Conservation (phyloP, 1,284 basidiomycete species). For the Trichosporon sp. region DNA sequence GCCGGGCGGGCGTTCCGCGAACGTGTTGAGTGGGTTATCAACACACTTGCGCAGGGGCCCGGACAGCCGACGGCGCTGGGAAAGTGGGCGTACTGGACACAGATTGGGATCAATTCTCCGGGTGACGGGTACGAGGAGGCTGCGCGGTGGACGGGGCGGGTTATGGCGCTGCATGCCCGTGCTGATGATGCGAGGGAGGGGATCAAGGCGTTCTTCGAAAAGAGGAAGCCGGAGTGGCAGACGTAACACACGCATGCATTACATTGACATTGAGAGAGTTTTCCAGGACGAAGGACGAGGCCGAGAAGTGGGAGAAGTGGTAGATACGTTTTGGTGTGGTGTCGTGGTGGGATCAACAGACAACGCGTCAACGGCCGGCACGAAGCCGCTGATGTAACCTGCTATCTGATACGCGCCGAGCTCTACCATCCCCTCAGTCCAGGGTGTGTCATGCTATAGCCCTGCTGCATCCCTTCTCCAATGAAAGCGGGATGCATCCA, state of each 20-base stretch:
- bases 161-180: conserved; percentile 34
- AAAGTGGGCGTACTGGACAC: conserved; percentile 36
- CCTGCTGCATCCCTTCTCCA: too few species aligned
- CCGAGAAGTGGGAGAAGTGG: too few species aligned
- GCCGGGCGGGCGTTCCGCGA: conserved; percentile 24
- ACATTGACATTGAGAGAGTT: background rate
- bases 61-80: conserved; percentile 32
- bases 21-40: conserved; percentile 25
- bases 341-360: too few species aligned
- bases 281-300: too few species aligned
- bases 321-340: too few species aligned
- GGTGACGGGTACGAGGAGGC: conserved; percentile 35
- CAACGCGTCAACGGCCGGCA: too few species aligned
- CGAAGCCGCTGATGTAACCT: too few species aligned
- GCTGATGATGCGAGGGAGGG: conserved; percentile 33
- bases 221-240: conserved; percentile 31
- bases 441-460: too few species aligned
- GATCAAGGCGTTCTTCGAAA: conserved; percentile 31
- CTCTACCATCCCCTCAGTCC: too few species aligned
- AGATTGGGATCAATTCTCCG: conserved; percentile 25
- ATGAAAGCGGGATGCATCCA: too few species aligned
- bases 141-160: conserved; percentile 27
- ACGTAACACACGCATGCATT: conserved; percentile 19
- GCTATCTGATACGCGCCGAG: too few species aligned
- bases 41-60: conserved; percentile 21